Evolutionary conservation across 2,329 filamentous ascomycete species (phyloP).

Genomic region (Exophiala xenobiotica): DNA sequence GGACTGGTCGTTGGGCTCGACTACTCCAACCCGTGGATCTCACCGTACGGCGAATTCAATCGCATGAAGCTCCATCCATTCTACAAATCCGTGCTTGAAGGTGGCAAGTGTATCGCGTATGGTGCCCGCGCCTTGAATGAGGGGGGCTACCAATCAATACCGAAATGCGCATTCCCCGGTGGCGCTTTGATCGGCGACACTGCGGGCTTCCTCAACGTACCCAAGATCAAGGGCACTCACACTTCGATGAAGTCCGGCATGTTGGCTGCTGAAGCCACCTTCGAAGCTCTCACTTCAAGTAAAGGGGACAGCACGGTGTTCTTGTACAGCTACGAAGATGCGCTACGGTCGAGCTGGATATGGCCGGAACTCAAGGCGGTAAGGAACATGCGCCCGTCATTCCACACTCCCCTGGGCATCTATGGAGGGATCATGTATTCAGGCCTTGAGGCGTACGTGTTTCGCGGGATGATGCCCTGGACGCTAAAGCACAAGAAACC

Average conservation of each 20-base stretch:
- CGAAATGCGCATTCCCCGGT: constrained; percentile 93
- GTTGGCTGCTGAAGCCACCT: constrained; percentile 90
- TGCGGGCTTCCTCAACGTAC: constrained; percentile 93
- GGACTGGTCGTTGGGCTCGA: constrained; percentile 91
- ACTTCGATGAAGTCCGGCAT: constrained; percentile 98
- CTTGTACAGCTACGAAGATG: constrained; percentile 90
- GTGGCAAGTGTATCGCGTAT: constrained; percentile 96
- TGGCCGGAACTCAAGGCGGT: constrained; percentile 95
- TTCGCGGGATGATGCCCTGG: constrained; percentile 86
- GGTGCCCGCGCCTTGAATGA: constrained; percentile 88
- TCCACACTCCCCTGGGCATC: constrained; percentile 81
- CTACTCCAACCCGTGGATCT: constrained; percentile 95
- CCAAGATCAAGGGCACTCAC: constrained; percentile 98
- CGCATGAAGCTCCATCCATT: constrained; percentile 98
- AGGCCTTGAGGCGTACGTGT: constrained; percentile 81
- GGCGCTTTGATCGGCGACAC: constrained; percentile 95
- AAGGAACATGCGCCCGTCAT: constrained; percentile 95
- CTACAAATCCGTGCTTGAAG: constrained; percentile 82
- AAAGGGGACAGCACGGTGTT: constrained; percentile 68
- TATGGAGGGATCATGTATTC: constrained; percentile 92
- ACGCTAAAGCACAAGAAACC: constrained; percentile 80
- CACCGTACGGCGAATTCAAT: constrained; percentile 94
- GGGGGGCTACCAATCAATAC: constrained; percentile 95
- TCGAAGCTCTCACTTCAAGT: constrained; percentile 63
- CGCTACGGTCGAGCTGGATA: constrained; percentile 79